Percentiles rank a stretch among this genome's conserved stretches.
phyloP scores from a whole-genome alignment of 345 rosid species.

The Streptanthus diversifolius region DNA sequence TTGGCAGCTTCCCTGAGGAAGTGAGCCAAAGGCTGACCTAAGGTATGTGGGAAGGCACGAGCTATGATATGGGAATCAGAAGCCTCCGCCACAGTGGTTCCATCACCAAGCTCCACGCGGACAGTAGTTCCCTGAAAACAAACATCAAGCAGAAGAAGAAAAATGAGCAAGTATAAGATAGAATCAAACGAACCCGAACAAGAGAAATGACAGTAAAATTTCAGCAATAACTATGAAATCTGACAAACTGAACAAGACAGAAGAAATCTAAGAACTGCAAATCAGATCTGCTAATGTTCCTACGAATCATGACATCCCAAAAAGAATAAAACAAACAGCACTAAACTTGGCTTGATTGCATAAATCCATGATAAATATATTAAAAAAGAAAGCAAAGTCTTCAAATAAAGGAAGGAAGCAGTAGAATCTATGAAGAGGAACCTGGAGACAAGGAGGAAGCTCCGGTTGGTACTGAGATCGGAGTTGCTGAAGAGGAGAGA shows the following conservation, averaged over 20 bases:
- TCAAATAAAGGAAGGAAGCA: neutral
- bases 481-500: constrained; percentile 78
- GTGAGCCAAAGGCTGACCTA: constrained; percentile 91
- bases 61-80: constrained; percentile 60
- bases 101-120: constrained; percentile 91
- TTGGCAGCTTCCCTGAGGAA: constrained; percentile 80
- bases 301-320: neutral
- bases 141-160: neutral
- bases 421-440: constrained; percentile 10
- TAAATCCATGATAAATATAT: neutral
- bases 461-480: constrained; percentile 79
- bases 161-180: neutral
- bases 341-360: neutral
- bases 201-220: neutral
- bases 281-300: constrained; percentile 21
- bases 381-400: neutral
- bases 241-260: neutral
- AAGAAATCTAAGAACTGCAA: neutral
- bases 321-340: neutral
- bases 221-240: neutral
- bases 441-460: constrained; percentile 97
- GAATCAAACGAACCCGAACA: too few relatives aligned
- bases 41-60: constrained; percentile 75
- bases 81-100: constrained; percentile 61
- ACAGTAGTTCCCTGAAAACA: constrained; percentile 83